Conservation (phyloP, 306 rosid species). For the Rosa lucieae region DNA sequence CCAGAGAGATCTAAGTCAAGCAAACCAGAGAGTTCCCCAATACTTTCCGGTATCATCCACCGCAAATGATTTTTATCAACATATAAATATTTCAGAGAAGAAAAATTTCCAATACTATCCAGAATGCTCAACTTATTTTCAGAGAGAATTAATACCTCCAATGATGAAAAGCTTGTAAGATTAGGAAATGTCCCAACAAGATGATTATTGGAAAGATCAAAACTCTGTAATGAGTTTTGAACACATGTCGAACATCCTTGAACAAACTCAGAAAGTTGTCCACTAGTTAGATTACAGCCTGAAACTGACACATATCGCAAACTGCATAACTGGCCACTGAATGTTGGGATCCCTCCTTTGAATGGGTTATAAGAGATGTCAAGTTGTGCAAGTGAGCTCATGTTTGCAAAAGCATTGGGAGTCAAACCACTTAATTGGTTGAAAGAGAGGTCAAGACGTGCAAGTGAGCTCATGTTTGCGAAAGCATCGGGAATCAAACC, state of each 20-base stretch:
- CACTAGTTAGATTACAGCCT: too few species aligned
- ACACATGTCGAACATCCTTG: background rate
- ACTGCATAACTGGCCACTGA: background rate
- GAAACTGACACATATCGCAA: too few species aligned
- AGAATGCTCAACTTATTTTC: background rate
- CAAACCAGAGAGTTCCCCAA: background rate
- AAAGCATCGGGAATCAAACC: too few species aligned
- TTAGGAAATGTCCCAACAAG: background rate
- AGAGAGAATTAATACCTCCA: accelerated
- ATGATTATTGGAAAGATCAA: accelerated
- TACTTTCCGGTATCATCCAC: background rate
- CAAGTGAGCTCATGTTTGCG: too few species aligned
- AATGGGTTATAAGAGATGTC: background rate
- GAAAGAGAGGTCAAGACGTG: too few species aligned
- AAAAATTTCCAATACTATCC: background rate
- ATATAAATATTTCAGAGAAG: background rate
- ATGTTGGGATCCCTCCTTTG: background rate
- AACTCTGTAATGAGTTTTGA: background rate
- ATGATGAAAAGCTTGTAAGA: background rate
- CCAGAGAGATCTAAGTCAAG: too few species aligned
- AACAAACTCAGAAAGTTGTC: too few species aligned
- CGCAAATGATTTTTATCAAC: background rate
- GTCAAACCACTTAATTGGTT: too few species aligned
- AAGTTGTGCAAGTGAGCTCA: background rate
- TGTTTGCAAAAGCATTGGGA: too few species aligned